These are phyloP conservation scores for Ensete ventricosum DNA, from an alignment of 176 grass and related monocot species.

Conservation along the genomic window DNA sequence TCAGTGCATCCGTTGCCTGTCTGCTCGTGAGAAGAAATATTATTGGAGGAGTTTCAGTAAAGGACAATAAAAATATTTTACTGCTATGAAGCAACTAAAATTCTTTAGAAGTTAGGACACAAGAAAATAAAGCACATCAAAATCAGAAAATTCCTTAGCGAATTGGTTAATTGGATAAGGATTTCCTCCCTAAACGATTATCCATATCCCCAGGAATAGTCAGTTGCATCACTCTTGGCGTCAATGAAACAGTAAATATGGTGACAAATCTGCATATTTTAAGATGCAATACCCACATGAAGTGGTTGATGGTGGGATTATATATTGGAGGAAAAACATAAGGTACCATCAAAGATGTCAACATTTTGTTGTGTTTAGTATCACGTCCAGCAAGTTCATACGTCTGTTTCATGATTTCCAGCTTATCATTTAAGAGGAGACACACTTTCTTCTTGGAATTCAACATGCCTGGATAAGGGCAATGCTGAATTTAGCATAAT, in stretches of 20 bases:
- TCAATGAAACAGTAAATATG: background rate
- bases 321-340: background rate
- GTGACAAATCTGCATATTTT: background rate
- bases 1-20: slow-evolving; percentile 83
- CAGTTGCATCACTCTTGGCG: background rate
- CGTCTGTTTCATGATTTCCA: background rate
- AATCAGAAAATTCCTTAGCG: background rate
- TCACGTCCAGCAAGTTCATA: background rate
- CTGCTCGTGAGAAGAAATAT: slow-evolving; percentile 39
- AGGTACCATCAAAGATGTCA: background rate
- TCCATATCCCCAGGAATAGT: background rate
- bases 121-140: background rate
- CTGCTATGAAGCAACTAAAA: background rate
- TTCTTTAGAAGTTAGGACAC: background rate
- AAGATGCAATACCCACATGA: background rate
- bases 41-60: background rate
- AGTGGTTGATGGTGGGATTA: background rate
- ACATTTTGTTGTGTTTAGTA: background rate
- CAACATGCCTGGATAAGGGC: background rate
- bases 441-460: background rate
- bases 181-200: background rate
- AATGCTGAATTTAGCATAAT: background rate
- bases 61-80: background rate
- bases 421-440: background rate
- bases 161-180: background rate